Evolutionary conservation across 73 alveolate genomes (phyloP), one percentile per base, ranked within the genome.

Genomic region (Loxodes magnus): DNA sequence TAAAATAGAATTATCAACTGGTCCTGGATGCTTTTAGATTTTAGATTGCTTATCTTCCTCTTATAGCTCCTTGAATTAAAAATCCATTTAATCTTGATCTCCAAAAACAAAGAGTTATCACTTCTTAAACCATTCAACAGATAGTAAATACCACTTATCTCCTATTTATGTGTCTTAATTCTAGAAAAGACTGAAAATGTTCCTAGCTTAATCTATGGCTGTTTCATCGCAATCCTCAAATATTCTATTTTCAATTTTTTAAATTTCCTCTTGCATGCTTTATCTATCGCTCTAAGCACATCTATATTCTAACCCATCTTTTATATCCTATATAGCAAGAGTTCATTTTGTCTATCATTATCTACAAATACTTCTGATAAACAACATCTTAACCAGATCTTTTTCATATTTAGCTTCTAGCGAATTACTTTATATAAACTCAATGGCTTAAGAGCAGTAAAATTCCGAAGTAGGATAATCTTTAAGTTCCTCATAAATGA

Each of bases 131-230:
- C 59, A 46, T 0, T 12, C n/a, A 12, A 10, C 7, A 22, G 43
- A 25, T 16, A 46, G 26, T 7, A 46, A 37, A 46, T 46, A 41
- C 34, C 59, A 46, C 17, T 46, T 41, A 46, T 37, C 22, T 7
- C 59, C 59, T n/a, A 41, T 37, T 5, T 46, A 9, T n/a, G 34
- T 19, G 22, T 9, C 59, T 9, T n/a, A 10, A 24, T 46, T 46
- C 15, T 24, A 16, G 46, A 46, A 46, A 9, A 10, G 14, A 0
- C 2, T 10, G 7, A 46, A 23, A 46, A 46, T 25, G 1, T 46
- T 24, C 10, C 34, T 41, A 1, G 34, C 36, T 2, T 46, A 37
- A 21, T 17, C 39, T 0, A 25, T 19, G 10, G 26, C n/a, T 16
- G 2, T 46, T 12, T n/a, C 14, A n/a, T n/a, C 20, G 14, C 43